A percentile compares a stretch with the other conserved stretches of the same genome.
Conservation (phyloP, 2,329 filamentous ascomycete genomes). For the Colletotrichum kahawae region DNA sequence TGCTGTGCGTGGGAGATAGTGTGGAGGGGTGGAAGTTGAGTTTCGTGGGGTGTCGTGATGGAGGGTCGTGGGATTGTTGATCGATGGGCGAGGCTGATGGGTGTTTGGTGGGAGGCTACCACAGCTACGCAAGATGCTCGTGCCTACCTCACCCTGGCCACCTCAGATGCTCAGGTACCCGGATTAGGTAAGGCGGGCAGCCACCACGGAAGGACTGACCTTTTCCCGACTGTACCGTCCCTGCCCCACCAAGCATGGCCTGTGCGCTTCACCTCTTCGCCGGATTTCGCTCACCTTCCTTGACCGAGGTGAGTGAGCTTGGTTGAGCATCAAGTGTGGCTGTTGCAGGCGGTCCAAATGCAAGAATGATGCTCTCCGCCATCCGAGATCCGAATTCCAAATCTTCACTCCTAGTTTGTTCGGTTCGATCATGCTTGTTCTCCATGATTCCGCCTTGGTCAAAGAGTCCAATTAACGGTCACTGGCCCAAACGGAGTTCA, state of each 20-base stretch:
- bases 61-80: neutral
- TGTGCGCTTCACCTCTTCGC: neutral
- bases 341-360: neutral
- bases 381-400: neutral
- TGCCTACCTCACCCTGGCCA: too few species aligned
- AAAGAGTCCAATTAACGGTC: neutral
- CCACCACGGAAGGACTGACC: constrained; percentile 9
- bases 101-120: constrained; percentile 23
- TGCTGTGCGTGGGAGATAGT: neutral
- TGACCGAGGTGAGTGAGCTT: neutral
- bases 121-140: too few species aligned
- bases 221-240: constrained; percentile 2
- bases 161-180: constrained; percentile 4
- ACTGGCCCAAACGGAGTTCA: neutral
- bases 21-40: neutral
- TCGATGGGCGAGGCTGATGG: constrained; percentile 5
- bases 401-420: neutral
- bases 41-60: neutral
- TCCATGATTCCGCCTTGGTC: neutral
- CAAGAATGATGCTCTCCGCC: neutral
- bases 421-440: neutral
- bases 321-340: neutral
- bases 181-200: constrained; percentile 18
- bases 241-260: neutral
- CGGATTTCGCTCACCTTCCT: neutral